A percentile compares a stretch with the other conserved stretches of the same genome.
Evolutionary conservation across 106 monocot genomes (phyloP).

Genomic region (Allium sativum): DNA sequence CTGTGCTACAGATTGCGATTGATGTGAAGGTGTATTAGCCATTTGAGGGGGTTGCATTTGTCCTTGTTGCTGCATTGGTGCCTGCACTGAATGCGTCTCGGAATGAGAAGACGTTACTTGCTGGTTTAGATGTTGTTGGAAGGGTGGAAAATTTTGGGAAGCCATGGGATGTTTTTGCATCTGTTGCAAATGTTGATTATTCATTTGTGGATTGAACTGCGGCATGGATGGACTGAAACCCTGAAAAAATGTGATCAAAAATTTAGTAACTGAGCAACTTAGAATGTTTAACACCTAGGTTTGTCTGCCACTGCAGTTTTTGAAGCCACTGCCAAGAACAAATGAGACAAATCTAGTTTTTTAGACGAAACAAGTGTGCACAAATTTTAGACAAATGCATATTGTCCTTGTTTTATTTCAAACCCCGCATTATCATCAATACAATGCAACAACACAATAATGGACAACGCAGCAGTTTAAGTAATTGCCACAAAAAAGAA

Average conservation of each 20-base stretch:
- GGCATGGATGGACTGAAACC: constrained; percentile 38
- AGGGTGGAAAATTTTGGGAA: constrained; percentile 38
- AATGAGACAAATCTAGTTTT: too few relatives aligned
- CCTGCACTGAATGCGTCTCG: constrained; percentile 39
- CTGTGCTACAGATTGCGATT: constrained; percentile 20
- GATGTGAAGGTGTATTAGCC: constrained; percentile 3
- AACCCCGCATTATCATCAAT: too few relatives aligned
- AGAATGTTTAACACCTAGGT: background rate
- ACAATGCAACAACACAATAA: too few relatives aligned
- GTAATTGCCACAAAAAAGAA: too few relatives aligned
- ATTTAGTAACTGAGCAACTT: background rate
- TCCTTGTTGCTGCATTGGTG: constrained; percentile 39
- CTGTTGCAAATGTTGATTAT: constrained; percentile 43
- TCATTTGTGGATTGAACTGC: constrained; percentile 29
- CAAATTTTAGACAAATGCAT: too few relatives aligned
- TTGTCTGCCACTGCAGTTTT: too few relatives aligned
- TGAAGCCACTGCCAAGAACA: too few relatives aligned
- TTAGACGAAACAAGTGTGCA: too few relatives aligned
- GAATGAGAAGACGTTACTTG: constrained; percentile 32
- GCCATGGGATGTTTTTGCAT: constrained; percentile 43
- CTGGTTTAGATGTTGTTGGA: constrained; percentile 39
- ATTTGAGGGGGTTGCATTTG: constrained; percentile 53
- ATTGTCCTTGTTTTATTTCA: too few relatives aligned
- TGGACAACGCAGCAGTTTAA: too few relatives aligned
- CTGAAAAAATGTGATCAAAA: constrained; percentile 12